Conservation (phyloP, 2,329 filamentous ascomycete genomes). For the Beauveria sp. region DNA sequence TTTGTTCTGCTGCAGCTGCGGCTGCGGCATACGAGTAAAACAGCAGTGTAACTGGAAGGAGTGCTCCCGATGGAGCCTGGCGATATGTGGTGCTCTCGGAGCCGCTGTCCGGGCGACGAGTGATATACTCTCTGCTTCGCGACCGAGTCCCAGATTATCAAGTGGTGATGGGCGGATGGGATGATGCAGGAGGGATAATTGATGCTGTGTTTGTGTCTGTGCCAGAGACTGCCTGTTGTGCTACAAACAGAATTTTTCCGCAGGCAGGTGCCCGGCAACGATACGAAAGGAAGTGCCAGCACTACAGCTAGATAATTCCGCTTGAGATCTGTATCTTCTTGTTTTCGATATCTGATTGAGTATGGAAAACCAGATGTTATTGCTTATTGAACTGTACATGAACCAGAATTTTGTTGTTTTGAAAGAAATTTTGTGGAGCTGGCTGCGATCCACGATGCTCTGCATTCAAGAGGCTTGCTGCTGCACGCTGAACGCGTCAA, state of each 20-base stretch:
- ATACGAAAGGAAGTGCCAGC: neutral
- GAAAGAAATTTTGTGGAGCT: constrained; percentile 1
- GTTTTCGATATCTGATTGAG: neutral
- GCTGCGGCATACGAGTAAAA: neutral
- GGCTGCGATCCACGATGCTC: neutral
- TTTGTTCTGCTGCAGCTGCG: neutral
- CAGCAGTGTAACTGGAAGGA: constrained; percentile 6
- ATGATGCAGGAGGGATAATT: constrained; percentile 1
- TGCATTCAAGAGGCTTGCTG: neutral
- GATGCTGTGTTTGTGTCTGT: neutral
- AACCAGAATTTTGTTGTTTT: neutral
- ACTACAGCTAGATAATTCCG: neutral
- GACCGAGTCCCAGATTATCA: neutral
- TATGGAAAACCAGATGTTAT: neutral
- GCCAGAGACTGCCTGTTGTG: neutral
- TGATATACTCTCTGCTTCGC: neutral
- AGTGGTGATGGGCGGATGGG: neutral
- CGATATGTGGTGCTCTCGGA: neutral
- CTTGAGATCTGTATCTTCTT: neutral
- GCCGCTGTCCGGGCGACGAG: neutral
- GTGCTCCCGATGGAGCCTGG: neutral
- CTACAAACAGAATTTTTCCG: constrained; percentile 4
- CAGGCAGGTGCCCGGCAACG: neutral
- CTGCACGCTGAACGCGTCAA: neutral
- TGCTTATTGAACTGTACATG: neutral